Conservation (phyloP, 371 early-diverging fungal genomes). For the Funneliformis caledonium region DNA sequence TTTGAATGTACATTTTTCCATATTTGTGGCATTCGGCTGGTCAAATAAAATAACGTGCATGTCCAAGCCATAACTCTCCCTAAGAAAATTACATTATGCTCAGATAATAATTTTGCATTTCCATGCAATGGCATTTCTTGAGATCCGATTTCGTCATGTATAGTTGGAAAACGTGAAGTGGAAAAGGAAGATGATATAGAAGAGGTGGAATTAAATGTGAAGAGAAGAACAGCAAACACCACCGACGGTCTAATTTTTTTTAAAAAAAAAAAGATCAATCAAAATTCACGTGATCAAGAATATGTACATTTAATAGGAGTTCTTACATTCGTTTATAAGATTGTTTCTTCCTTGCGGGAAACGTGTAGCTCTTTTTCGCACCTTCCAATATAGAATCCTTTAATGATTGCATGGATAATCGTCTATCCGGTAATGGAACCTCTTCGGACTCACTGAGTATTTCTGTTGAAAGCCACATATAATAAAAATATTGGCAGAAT, state of each 20-base stretch:
- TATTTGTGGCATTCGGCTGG: slow-evolving; percentile 73
- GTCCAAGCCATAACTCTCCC: slow-evolving; percentile 71
- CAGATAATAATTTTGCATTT: not conserved
- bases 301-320: not conserved
- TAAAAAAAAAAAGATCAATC: not conserved
- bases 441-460: not conserved
- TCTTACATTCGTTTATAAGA: slow-evolving; percentile 16
- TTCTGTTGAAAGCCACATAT: slow-evolving; percentile 32
- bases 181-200: not conserved
- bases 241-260: not conserved
- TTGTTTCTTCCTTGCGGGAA: slow-evolving; percentile 3
- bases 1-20: slow-evolving; percentile 54
- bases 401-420: not conserved
- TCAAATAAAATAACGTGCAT: slow-evolving; percentile 69
- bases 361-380: slow-evolving; percentile 26
- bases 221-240: slow-evolving; percentile 4
- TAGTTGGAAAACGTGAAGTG: slow-evolving; percentile 17
- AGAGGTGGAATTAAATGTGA: slow-evolving; percentile 24
- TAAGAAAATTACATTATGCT: slow-evolving; percentile 44
- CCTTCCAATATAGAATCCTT: slow-evolving; percentile 20
- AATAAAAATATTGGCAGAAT: slow-evolving; percentile 57
- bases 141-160: not conserved
- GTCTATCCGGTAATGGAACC: not conserved
- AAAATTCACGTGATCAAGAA: not conserved
- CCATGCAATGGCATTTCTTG: not conserved